Percentiles rank a stretch among this genome's conserved stretches.
These are phyloP conservation scores for Lasiodiplodia citricola DNA, from an alignment of 2,329 filamentous ascomycete genomes.

Conservation along the genomic window DNA sequence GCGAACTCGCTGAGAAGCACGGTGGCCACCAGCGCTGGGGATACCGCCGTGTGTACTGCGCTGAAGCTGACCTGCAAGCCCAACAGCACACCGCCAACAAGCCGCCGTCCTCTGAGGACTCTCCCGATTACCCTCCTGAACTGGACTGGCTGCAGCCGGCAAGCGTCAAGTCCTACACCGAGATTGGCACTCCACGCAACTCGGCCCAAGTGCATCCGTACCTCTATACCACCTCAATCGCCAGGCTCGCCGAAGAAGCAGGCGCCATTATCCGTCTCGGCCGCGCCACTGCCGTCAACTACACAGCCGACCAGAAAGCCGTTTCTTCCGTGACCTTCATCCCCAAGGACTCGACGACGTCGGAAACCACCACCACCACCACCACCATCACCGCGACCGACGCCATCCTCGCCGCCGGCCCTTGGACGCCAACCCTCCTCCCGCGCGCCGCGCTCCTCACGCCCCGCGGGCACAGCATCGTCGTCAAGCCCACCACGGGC, in stretches of 20 bases:
- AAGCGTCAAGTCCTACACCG: conserved; percentile 20
- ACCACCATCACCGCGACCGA: not conserved
- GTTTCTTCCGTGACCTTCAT: conserved; percentile 3
- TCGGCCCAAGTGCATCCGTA: conserved; percentile 24
- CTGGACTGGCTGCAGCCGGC: conserved; percentile 23
- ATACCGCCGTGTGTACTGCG: conserved; percentile 11
- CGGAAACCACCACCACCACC: not conserved
- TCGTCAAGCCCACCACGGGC: conserved; percentile 29
- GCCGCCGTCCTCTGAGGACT: not conserved
- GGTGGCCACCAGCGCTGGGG: conserved; percentile 24
- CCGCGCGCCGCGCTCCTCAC: conserved; percentile 3
- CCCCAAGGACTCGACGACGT: not conserved
- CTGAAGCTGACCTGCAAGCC: conserved; percentile 5
- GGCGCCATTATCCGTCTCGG: conserved; percentile 10
- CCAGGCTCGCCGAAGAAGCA: conserved; percentile 19
- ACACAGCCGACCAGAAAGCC: not conserved
- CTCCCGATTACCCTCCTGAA: not conserved
- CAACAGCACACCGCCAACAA: not conserved
- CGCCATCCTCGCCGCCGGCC: conserved; percentile 15
- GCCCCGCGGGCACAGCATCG: conserved; percentile 24
- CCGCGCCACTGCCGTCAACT: not conserved
- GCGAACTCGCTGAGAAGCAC: conserved; percentile 23
- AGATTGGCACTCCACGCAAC: conserved; percentile 7
- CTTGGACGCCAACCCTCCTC: conserved; percentile 21
- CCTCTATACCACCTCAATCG: conserved; percentile 18